Evolutionary conservation across 129 eudicot species (phyloP), one percentile per base, ranked within the genome.

Genomic region (Helichrysum umbraculigerum): DNA sequence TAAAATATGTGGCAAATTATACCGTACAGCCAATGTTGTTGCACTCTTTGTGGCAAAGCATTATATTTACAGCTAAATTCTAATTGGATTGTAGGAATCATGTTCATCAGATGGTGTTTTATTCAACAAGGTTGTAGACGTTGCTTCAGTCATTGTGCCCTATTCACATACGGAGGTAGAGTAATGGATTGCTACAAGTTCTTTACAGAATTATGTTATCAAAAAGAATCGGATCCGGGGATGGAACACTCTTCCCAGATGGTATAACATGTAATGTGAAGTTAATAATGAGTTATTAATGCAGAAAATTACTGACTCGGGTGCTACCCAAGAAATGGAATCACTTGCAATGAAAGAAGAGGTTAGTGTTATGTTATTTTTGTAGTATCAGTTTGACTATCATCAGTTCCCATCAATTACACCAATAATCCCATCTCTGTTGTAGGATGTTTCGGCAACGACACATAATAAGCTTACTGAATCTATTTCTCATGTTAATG

Each of bases 101-200:
- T 60, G 75, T 68, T 11, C 73, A 19, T 60, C 73, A 57, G 76
- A 71, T 10, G 52, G 73, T 72, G 76, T 75, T 70, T 80, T 83
- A 51, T 67, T 47, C 65, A 75, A 42, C 63, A 64, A 78, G 19
- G 76, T 33, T 12, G 72, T 47, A 30, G 78, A 80, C 12, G 25
- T 30, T 81, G 72, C 77, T 82, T 75, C 79, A 73, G 72, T 11
- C 37, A 28, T 64, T 68, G 33, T 73, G 70, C 76, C 75, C 54
- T 69, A 56, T 54, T 68, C 72, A 54, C 76, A 32, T 35, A 79
- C 71, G 22, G 83, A 83, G 90, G 96, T 85, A 83, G 59, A 67
- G 25, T 20, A 25, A 64, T 54, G 29, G 19, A 62, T 64, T 17
- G 25, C 57, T 41, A 30, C 54, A 34, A 11, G 6, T 58, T 79